These are phyloP conservation scores for Exophiala phaeomuriformis DNA, from an alignment of 2,329 filamentous ascomycete species.

Conservation along the genomic window DNA sequence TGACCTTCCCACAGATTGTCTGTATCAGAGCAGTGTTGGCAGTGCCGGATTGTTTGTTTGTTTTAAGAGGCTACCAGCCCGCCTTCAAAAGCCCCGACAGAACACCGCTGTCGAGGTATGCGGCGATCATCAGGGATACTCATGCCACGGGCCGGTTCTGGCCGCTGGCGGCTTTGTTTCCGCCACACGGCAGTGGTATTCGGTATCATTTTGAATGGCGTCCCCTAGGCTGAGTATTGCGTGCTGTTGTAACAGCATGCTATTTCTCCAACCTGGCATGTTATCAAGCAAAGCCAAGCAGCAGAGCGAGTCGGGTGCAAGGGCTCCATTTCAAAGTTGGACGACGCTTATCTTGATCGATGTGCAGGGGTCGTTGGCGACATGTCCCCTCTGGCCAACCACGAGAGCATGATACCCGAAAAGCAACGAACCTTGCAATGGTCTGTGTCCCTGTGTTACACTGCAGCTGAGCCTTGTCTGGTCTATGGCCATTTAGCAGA, in stretches of 20 bases:
- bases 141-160: too few relatives aligned
- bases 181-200: neutral
- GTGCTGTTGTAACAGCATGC: slow-evolving; percentile 3
- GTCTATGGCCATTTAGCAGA: neutral
- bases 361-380: neutral
- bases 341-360: neutral
- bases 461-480: slow-evolving; percentile 3
- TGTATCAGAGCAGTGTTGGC: too few relatives aligned
- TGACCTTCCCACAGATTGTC: neutral
- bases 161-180: too few relatives aligned
- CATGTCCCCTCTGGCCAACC: neutral
- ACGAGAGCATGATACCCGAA: neutral
- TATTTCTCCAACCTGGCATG: neutral
- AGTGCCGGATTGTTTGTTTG: too few relatives aligned
- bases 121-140: too few relatives aligned
- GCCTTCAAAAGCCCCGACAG: too few relatives aligned
- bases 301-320: neutral
- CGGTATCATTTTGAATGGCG: slow-evolving; percentile 1
- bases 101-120: too few relatives aligned
- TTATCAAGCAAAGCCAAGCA: neutral
- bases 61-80: too few relatives aligned
- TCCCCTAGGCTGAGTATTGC: slow-evolving; percentile 11
- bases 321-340: neutral
- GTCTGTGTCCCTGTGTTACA: neutral
- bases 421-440: neutral